Conservation (phyloP, 345 rosid genomes). For the Lepidium sativum region DNA sequence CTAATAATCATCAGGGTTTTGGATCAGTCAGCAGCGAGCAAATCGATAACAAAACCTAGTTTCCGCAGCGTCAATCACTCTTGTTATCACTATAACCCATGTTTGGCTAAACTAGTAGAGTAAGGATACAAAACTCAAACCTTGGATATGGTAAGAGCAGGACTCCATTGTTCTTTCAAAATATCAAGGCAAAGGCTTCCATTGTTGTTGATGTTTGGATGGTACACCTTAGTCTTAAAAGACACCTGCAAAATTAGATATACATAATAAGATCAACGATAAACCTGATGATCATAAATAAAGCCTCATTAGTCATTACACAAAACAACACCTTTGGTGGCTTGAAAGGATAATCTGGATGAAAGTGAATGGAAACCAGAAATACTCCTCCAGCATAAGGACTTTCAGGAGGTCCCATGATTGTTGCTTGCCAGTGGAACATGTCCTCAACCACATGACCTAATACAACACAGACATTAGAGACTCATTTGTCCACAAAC, state of each 20-base stretch:
- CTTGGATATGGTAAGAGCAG: slow-evolving; percentile 31
- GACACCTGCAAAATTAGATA: slow-evolving; percentile 12
- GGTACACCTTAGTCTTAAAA: slow-evolving; percentile 29
- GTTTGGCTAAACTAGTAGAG: not conserved
- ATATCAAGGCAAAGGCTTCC: slow-evolving; percentile 32
- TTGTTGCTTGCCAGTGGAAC: slow-evolving; percentile 60
- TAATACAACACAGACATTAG: not conserved
- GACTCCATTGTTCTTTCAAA: slow-evolving; percentile 32
- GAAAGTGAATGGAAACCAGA: slow-evolving; percentile 43
- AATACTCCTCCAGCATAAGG: slow-evolving; percentile 51
- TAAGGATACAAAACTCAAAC: slow-evolving; percentile 2
- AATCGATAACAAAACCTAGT: slow-evolving; percentile 77
- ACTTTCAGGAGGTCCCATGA: slow-evolving; percentile 44
- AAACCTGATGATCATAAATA: too few relatives aligned
- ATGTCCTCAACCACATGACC: slow-evolving; percentile 54
- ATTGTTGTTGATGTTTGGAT: slow-evolving; percentile 27
- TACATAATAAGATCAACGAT: not conserved
- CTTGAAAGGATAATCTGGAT: slow-evolving; percentile 54
- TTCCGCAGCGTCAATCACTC: not conserved
- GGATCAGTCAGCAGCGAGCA: slow-evolving; percentile 92
- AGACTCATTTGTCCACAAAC: not conserved
- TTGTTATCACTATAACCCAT: not conserved
- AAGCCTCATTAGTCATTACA: rapidly evolving
- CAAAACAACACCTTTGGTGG: slow-evolving; percentile 41
- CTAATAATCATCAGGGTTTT: slow-evolving; percentile 89